Conservation (phyloP, 208 protist genomes). For the Leishmania major region DNA sequence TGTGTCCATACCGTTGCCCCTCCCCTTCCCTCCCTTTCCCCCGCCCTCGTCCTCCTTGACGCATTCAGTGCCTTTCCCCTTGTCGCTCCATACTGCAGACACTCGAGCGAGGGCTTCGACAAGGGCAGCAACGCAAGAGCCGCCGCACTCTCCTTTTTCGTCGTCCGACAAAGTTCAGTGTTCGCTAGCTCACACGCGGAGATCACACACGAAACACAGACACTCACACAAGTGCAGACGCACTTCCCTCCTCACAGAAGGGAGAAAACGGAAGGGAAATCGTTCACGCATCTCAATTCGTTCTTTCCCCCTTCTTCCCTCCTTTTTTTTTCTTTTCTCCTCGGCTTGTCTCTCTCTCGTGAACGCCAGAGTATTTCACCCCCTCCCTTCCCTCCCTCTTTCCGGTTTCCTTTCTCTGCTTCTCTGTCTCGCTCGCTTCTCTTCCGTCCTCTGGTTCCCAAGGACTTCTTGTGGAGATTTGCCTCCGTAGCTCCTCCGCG, state of each 20-base stretch:
- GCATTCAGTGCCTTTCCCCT: not conserved
- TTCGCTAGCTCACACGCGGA: not conserved
- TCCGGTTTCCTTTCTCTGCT: conserved; percentile 2
- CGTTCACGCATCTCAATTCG: not conserved
- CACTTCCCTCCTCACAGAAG: not conserved
- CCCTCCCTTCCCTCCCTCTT: not conserved
- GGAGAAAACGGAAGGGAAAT: not conserved
- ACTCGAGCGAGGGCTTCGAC: not conserved
- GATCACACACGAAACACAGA: not conserved
- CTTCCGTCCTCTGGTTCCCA: not conserved
- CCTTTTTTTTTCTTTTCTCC: not conserved
- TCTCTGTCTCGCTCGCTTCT: conserved; percentile 1
- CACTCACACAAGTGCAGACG: not conserved
- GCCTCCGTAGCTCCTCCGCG: not conserved
- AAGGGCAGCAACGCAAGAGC: not conserved
- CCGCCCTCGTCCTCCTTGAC: not conserved
- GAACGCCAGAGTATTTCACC: too few relatives aligned
- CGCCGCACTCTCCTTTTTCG: not conserved
- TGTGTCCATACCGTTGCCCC: not conserved
- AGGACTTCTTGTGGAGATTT: not conserved
- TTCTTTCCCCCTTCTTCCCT: not conserved
- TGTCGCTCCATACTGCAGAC: not conserved
- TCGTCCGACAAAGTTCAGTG: not conserved
- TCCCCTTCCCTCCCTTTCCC: not conserved
- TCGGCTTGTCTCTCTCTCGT: too few relatives aligned